Percentiles rank a stretch among this genome's conserved stretches.
Evolutionary conservation across 164 flowering plant genomes (phyloP).

Genomic region (Kalanchoe fedtschenkoi): DNA sequence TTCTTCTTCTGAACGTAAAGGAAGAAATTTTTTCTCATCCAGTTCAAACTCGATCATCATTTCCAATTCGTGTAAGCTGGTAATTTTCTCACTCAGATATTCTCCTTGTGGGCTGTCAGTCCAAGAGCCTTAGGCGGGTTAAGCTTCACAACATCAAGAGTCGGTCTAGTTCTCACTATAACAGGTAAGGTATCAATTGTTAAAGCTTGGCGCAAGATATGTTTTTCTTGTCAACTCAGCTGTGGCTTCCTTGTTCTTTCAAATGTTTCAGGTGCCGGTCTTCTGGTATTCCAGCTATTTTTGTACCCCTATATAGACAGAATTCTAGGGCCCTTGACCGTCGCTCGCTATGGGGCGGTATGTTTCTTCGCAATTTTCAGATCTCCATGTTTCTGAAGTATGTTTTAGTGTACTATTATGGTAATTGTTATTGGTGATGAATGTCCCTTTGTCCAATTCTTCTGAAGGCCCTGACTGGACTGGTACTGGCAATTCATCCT

Average conservation of each 20-base stretch:
- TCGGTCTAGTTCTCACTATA: neutral
- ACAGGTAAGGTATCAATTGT: neutral
- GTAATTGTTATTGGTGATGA: neutral
- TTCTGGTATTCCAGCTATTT: constrained; percentile 2
- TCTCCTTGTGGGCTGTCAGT: neutral
- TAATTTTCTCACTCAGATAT: neutral
- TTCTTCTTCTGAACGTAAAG: neutral
- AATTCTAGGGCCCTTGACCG: constrained; percentile 1
- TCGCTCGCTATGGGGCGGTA: neutral
- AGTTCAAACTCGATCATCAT: neutral
- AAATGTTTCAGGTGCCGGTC: constrained; percentile 3
- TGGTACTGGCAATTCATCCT: neutral
- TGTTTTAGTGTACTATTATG: neutral
- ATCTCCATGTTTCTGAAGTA: neutral
- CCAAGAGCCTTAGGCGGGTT: constrained; percentile 1
- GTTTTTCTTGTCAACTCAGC: neutral
- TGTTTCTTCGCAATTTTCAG: neutral
- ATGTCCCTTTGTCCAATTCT: neutral
- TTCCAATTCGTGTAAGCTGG: neutral
- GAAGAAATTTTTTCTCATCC: neutral
- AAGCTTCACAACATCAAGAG: neutral
- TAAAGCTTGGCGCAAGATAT: neutral
- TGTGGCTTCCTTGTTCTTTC: neutral
- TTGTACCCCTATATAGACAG: neutral
- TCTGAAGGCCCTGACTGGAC: neutral